Evolutionary conservation across 805 yeast species (phyloP), one percentile per base, ranked within the genome.

Genomic region (Lachancea fermentati): DNA sequence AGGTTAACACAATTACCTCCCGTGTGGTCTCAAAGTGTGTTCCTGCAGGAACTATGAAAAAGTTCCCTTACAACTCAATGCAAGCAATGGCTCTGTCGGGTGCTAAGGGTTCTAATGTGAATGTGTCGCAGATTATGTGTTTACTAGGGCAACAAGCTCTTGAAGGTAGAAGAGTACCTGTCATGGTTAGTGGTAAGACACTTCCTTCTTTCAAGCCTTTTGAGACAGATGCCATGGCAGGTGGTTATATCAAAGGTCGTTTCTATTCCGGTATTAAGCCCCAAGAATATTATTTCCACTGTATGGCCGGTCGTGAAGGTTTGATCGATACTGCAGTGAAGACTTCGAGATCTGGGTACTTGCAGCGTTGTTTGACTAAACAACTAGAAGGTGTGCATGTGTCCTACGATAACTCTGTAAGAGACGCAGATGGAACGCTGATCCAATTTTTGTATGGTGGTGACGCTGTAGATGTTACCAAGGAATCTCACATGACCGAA

Each of bases 261-360:
- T 93, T 93, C 79, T 94, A 87, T 64, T 87, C 97, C 30, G 98
- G 98, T 65, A 85, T 93, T 52, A 79, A 86, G 63, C 98, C 98
- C 4, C 99, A 93, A 68, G 99, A 93, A 66, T 93, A 94, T 68
- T 93, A 89, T 63, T 93, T 94, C 93, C 99, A 93, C 70, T 93
- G 97, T 73, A 93, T 93, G 98, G 98, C 99, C 41, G 99, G 99
- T 68, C 84, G 99, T 73, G 99, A 93, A 73, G 99, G 99, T 71
- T 78, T 93, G 59, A 93, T 93, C 69, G 99, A 93, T 75, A 93
- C 99, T 45, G 98, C 99, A 37, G 99, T 93, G 49, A 93, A 93
- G 69, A 93, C 99, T 7, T 86, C 97, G 15, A 81, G 96, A 68
- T 89, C 97, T 45, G 99, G 99, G 60, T 93, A 93, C 68, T 75